Base-by-base conservation (phyloP, 2,329 filamentous ascomycete genomes). In the Aspergillus versicolor region DNA sequence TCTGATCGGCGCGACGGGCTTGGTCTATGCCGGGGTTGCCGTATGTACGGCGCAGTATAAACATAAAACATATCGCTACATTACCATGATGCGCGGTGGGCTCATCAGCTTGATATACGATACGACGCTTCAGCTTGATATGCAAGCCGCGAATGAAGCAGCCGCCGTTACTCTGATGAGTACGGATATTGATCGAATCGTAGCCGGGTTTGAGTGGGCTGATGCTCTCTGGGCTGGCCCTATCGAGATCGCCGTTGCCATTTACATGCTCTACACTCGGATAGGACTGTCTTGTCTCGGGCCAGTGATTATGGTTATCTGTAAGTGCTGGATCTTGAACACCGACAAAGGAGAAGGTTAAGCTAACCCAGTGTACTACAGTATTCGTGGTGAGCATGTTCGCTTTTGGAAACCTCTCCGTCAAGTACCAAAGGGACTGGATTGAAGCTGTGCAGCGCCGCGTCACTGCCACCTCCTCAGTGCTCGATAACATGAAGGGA, bases 91-190 rank as follows among this genome's bases (percentile, higher is more conserved):
- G 12, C 63, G 74, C 41, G 68, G 66, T 13, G 66, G 63, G 0
- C 58, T 75, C 27, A 65, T 75, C 11, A 72, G 76, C 0, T 49
- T 80, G n/a, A 74, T 83, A 4, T 82, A 78, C 59, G 67, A 70
- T 17, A 80, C 80, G 63, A 79, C 77, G 0, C 56, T 76, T 1
- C 61, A 64, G 0, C 57, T 78, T 9, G 66, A 66, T 6, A 59
- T 65, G 0, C 54, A 63, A 2, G 60, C 69, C 1, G 65, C 73
- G 27, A 70, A 75, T 32, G 74, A 75, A 5, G 69, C 67, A 5
- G 70, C 72, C 0, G 70, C 77, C 1, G 62, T 77, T 2, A 79
- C 77, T 0, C 66, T 81, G 7, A 81, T 81, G 77, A 75, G 75
- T 3, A 73, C 77, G 0, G 77, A 80, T 47, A 70, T 80, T 2